Evolutionary conservation across 2,329 filamentous ascomycete species (phyloP).

Genomic region (Fusarium sp.): DNA sequence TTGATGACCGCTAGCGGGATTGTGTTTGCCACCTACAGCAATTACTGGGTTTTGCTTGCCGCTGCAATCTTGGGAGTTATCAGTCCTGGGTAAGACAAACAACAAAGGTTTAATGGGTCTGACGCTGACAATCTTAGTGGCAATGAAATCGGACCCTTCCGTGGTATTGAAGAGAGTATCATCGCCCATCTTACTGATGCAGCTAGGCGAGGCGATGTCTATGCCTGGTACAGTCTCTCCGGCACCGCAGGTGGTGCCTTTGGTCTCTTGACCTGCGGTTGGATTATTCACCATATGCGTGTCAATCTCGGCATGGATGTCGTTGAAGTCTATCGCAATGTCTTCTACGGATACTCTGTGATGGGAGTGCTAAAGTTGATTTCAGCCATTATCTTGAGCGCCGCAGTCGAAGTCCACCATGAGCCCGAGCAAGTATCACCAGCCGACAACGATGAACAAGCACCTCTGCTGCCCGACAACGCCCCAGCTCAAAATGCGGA

Average conservation of each 20-base stretch:
- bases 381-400: constrained; percentile 63
- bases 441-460: constrained; percentile 28
- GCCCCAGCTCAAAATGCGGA: neutral
- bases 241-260: constrained; percentile 71
- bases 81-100: constrained; percentile 60
- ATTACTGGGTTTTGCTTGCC: constrained; percentile 69
- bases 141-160: constrained; percentile 73
- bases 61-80: constrained; percentile 73
- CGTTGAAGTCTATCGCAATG: constrained; percentile 62
- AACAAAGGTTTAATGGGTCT: fast-evolving
- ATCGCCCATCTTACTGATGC: constrained; percentile 66
- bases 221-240: constrained; percentile 71
- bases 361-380: constrained; percentile 69
- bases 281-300: constrained; percentile 66
- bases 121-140: constrained; percentile 56
- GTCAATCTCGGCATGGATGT: constrained; percentile 57
- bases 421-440: neutral
- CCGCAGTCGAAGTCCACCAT: constrained; percentile 57
- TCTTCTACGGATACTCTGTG: constrained; percentile 59
- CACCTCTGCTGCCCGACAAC: constrained; percentile 43
- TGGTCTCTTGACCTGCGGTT: constrained; percentile 70
- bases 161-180: constrained; percentile 71
- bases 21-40: constrained; percentile 64
- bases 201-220: constrained; percentile 65
- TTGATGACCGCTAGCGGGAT: constrained; percentile 69